phyloP scores from a whole-genome alignment of 805 yeast species.

The Candida golubevii region DNA sequence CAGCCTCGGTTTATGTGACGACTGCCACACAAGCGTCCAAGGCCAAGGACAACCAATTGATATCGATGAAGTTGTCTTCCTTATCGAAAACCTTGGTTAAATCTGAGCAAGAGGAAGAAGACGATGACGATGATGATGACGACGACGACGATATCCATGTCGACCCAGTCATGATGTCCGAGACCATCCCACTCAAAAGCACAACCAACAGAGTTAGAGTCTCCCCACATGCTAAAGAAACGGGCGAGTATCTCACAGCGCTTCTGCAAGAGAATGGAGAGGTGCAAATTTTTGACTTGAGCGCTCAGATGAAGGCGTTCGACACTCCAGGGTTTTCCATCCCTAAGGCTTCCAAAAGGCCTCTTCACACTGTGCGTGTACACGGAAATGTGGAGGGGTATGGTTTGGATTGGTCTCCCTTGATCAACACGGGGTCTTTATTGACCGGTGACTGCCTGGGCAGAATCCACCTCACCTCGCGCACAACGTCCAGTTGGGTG shows the following conservation, averaged over 20 bases:
- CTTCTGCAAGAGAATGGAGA: conserved; percentile 89
- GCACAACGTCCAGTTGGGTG: conserved; percentile 75
- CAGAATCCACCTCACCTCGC: conserved; percentile 68
- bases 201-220: conserved; percentile 89
- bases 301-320: conserved; percentile 75
- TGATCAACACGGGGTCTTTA: conserved; percentile 71
- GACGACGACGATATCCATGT: conserved; percentile 62
- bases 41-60: conserved; percentile 82
- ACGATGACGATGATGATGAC: conserved; percentile 65
- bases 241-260: conserved; percentile 84
- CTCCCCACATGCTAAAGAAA: conserved; percentile 66
- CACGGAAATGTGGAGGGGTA: conserved; percentile 98
- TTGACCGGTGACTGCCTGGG: conserved; percentile 90
- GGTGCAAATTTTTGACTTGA: conserved; percentile 76
- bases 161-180: conserved; percentile 87
- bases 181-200: conserved; percentile 67
- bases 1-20: conserved; percentile 78
- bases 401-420: conserved; percentile 95
- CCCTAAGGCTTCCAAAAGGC: conserved; percentile 73
- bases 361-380: conserved; percentile 71
- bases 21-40: conserved; percentile 93
- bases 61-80: conserved; percentile 77
- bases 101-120: conserved; percentile 72
- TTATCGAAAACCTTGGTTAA: conserved; percentile 82
- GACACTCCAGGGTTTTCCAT: conserved; percentile 83